Evolutionary conservation across 352 stramenopile species (phyloP).

Genomic region (Phytophthora sp.): DNA sequence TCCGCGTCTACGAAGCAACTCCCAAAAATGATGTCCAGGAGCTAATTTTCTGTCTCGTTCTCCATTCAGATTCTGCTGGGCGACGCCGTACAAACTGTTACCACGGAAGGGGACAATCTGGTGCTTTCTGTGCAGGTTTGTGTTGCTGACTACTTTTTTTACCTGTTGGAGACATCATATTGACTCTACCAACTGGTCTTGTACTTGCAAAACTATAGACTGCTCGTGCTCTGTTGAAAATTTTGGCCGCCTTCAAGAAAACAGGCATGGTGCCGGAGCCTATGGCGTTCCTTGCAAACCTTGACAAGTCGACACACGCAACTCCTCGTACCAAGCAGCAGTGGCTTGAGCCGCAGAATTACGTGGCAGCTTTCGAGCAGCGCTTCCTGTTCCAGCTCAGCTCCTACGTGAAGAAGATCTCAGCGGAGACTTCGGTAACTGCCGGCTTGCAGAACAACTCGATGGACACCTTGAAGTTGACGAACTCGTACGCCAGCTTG

Average conservation of each 20-base stretch:
- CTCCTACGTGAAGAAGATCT: slow-evolving; percentile 45
- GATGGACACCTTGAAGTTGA: slow-evolving; percentile 59
- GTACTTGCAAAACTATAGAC: slow-evolving; percentile 22
- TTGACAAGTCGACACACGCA: slow-evolving; percentile 38
- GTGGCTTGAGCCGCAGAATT: slow-evolving; percentile 49
- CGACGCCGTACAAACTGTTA: slow-evolving; percentile 94
- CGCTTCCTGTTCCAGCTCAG: slow-evolving; percentile 62
- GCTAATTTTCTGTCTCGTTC: not conserved
- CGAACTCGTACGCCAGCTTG: slow-evolving; percentile 59
- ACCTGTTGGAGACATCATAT: no score
- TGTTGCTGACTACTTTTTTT: not conserved
- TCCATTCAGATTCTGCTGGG: slow-evolving; percentile 70
- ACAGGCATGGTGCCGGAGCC: slow-evolving; percentile 29
- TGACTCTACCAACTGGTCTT: no score
- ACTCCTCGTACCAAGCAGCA: slow-evolving; percentile 33
- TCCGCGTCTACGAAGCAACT: no score
- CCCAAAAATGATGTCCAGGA: no score
- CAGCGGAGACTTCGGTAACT: slow-evolving; percentile 27
- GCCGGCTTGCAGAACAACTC: slow-evolving; percentile 61
- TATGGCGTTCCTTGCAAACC: slow-evolving; percentile 49
- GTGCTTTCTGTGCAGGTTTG: slow-evolving; percentile 92
- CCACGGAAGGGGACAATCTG: slow-evolving; percentile 96
- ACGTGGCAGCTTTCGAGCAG: slow-evolving; percentile 58
- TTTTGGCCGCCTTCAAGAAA: slow-evolving; percentile 36
- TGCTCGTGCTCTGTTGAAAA: slow-evolving; percentile 55